A percentile compares a stretch with the other conserved stretches of the same genome.
Evolutionary conservation across 1,284 basidiomycete species (phyloP).

Genomic region (Farysia itapuensis): DNA sequence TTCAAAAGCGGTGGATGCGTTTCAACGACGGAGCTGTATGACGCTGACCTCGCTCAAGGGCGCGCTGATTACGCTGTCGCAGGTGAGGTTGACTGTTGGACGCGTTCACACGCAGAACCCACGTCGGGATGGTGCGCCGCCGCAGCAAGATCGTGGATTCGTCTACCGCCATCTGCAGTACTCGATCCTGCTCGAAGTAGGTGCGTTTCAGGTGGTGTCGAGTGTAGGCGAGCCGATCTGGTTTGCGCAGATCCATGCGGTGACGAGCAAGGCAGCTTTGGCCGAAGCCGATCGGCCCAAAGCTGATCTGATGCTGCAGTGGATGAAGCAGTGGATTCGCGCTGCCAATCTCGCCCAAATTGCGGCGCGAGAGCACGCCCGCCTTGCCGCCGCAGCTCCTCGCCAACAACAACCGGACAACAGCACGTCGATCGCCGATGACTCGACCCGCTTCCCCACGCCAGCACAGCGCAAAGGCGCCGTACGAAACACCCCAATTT

Average conservation of each 20-base stretch:
- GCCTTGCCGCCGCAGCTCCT: too few species aligned
- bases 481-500: too few species aligned
- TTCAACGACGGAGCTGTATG: conserved; percentile 2
- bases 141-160: neutral
- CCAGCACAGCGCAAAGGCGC: conserved; percentile 3
- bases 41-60: conserved; percentile 26
- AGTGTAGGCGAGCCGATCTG: conserved; percentile 18
- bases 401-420: too few species aligned
- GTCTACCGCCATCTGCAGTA: conserved; percentile 13
- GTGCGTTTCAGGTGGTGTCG: conserved; percentile 16
- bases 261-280: conserved; percentile 8
- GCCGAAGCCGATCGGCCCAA: conserved; percentile 1
- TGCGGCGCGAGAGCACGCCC: conserved; percentile 1
- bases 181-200: conserved; percentile 15
- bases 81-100: conserved; percentile 4
- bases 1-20: neutral
- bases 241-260: conserved; percentile 12
- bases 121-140: neutral
- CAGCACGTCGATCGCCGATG: too few species aligned
- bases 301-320: neutral
- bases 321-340: conserved; percentile 16
- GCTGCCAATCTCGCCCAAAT: conserved; percentile 2
- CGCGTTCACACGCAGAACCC: conserved; percentile 3
- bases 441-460: too few species aligned
- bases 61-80: conserved; percentile 13